Evolutionary conservation across 2,329 filamentous ascomycete species (phyloP), one percentile per base, ranked within the genome.

Genomic region (Lizonia empirigonia): DNA sequence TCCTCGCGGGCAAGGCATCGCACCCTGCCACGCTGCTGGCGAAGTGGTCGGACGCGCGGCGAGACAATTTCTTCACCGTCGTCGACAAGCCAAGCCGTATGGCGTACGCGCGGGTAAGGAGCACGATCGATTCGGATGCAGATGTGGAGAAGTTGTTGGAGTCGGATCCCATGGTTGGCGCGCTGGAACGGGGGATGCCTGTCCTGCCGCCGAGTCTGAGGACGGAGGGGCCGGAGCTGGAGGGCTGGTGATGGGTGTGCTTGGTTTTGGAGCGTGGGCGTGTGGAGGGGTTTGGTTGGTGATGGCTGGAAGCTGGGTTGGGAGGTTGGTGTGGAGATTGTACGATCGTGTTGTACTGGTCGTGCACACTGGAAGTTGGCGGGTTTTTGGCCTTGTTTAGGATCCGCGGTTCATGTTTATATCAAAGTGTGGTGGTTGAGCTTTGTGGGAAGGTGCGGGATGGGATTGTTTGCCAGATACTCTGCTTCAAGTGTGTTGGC

Each of bases 31-130:
- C 37, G 10, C 62, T 77, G 6, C 49, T 77, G 1, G 50, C 65
- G 0, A 64, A 63, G 0, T 77, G 74, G 65, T 69, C 70, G 0
- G 46, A 63, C 4, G 68, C 72, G 0, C 54, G 73, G 15, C 56
- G 68, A 12, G 57, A 70, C 6, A 73, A 68, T 24, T 77, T 75
- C 41, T 35, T 67, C 5, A 58, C 63, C 5, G 66, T 71, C 1
- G 67, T 76, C 2, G 74, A 76, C 27, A 61, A 59, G 51, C 67
- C 68, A 9, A 67, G 62, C 20, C 50, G 67, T 0, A 59, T 61
- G 55, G 67, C 67, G 13, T 70, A 69, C 42, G 37, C 30, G 39
- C 52, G 68, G 12, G 68, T 72, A 4, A 60, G 50, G 46, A 56
- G 45, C 2, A 63, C 64, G 29, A 62, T 69, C 0, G 60, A 65